These are phyloP conservation scores for Cryphonectria nitschkei DNA, from an alignment of 2,329 filamentous ascomycete species.

Conservation along the genomic window DNA sequence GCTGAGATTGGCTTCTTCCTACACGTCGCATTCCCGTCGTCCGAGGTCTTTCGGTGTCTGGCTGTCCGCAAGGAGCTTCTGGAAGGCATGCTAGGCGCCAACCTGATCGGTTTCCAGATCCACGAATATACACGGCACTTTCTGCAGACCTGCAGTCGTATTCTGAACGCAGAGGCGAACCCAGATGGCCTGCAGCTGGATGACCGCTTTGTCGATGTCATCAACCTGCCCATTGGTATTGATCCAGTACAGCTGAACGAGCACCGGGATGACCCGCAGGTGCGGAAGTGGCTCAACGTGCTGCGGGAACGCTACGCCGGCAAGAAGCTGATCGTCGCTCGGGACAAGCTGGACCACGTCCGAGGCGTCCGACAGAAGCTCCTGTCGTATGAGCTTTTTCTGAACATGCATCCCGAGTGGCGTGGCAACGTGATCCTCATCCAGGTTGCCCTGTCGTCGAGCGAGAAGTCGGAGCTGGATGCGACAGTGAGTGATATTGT, in stretches of 20 bases:
- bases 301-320: constrained; percentile 84
- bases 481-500: constrained; percentile 92
- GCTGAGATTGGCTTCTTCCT: constrained; percentile 96
- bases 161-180: constrained; percentile 88
- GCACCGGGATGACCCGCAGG: constrained; percentile 72
- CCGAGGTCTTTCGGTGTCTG: constrained; percentile 91
- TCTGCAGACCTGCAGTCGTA: constrained; percentile 89
- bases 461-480: constrained; percentile 85
- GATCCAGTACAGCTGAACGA: constrained; percentile 76
- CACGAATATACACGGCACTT: constrained; percentile 94
- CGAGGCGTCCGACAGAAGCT: constrained; percentile 93
- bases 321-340: constrained; percentile 88
- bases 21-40: constrained; percentile 93
- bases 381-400: constrained; percentile 87
- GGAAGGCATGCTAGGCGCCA: constrained; percentile 90
- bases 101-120: constrained; percentile 91
- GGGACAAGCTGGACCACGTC: constrained; percentile 92
- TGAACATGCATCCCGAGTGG: constrained; percentile 93
- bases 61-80: constrained; percentile 85
- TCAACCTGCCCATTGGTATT: constrained; percentile 85
- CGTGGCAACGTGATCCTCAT: constrained; percentile 86
- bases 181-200: constrained; percentile 88
- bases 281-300: constrained; percentile 76
- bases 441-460: constrained; percentile 89
- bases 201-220: constrained; percentile 89